Evolutionary conservation across 805 yeast genomes (phyloP).

Genomic region (Saccharomycopsis sp.): DNA sequence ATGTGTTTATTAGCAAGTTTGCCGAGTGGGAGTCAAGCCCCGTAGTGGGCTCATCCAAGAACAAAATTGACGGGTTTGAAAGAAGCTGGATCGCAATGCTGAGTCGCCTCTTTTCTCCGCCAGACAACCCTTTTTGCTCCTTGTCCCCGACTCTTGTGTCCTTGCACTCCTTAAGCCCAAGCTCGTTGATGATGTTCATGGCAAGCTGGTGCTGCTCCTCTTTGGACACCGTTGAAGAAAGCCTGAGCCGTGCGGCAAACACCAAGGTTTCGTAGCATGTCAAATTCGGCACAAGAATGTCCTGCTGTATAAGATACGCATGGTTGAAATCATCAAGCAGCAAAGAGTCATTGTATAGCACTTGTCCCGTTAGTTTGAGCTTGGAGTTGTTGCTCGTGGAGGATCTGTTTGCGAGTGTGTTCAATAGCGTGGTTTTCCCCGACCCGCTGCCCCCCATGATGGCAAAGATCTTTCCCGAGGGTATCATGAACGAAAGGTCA

Average conservation of each 20-base stretch:
- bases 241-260: conserved; percentile 62
- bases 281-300: conserved; percentile 58
- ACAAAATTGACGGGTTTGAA: conserved; percentile 65
- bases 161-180: conserved; percentile 58
- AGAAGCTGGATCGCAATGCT: conserved; percentile 72
- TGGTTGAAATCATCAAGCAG: conserved; percentile 25
- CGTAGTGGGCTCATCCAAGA: conserved; percentile 83
- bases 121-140: conserved; percentile 52
- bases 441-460: conserved; percentile 85
- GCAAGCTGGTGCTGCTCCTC: conserved; percentile 42
- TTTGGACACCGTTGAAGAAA: conserved; percentile 39
- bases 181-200: conserved; percentile 48
- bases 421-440: conserved; percentile 75
- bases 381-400: conserved; percentile 3
- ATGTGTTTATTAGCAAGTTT: conserved; percentile 47
- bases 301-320: conserved; percentile 73
- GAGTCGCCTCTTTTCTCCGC: conserved; percentile 75
- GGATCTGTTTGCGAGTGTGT: conserved; percentile 50
- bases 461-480: conserved; percentile 58
- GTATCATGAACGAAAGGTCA: conserved; percentile 46
- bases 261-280: conserved; percentile 63
- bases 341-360: conserved; percentile 6
- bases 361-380: conserved; percentile 5
- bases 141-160: conserved; percentile 49
- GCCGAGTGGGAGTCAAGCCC: conserved; percentile 80